Evolutionary conservation across 352 stramenopile genomes (phyloP).

Genomic region (Globisporangium splendens): DNA sequence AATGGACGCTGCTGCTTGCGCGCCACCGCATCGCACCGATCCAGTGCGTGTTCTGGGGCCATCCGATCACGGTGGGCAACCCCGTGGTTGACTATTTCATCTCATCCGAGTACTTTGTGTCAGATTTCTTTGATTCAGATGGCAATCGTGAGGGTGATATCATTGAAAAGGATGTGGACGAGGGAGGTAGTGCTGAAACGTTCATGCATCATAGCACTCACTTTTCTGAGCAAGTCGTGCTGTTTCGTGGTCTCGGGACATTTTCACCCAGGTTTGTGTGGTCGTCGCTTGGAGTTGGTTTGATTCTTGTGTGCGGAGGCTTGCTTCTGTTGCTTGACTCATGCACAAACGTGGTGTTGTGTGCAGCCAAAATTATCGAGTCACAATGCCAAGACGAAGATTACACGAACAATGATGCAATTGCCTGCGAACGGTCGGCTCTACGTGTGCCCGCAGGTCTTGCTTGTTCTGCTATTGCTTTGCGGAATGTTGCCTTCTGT

Average conservation of each 20-base stretch:
- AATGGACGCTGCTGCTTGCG: conserved; percentile 61
- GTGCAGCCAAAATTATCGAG: conserved; percentile 15
- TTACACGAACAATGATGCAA: conserved; percentile 33
- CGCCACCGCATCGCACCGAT: conserved; percentile 72
- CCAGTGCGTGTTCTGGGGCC: conserved; percentile 84
- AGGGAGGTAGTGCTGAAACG: background rate
- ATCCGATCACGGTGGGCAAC: conserved; percentile 75
- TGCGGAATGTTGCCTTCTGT: too few species aligned
- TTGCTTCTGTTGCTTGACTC: background rate
- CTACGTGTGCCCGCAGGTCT: conserved; percentile 56
- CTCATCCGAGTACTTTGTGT: conserved; percentile 50
- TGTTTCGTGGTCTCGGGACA: conserved; percentile 64
- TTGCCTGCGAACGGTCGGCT: conserved; percentile 39
- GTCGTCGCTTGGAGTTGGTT: background rate
- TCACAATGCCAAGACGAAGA: conserved; percentile 10
- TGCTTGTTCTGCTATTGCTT: background rate
- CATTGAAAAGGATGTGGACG: too few species aligned
- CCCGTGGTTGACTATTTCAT: conserved; percentile 84
- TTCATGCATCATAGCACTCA: conserved; percentile 22
- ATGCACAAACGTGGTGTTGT: background rate
- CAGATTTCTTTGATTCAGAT: conserved; percentile 18
- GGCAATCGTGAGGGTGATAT: background rate
- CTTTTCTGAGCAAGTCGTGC: conserved; percentile 70
- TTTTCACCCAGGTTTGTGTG: conserved; percentile 34
- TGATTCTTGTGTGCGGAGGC: background rate